phyloP scores from a whole-genome alignment of 164 flowering plant species.

The Pachysandra terminalis region DNA sequence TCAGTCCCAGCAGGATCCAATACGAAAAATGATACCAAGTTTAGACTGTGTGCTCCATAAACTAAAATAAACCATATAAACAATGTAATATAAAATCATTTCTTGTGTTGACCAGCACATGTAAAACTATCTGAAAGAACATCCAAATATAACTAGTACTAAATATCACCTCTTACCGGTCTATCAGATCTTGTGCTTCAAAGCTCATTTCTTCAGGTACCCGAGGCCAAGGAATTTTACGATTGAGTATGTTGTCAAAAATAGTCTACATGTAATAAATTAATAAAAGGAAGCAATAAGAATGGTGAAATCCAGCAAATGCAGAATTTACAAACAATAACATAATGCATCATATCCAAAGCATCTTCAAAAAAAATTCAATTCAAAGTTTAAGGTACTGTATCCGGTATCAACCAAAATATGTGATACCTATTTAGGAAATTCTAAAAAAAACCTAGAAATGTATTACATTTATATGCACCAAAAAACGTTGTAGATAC shows the following conservation, averaged over 20 bases:
- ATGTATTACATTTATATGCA: too few relatives aligned
- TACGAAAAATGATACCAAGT: too few relatives aligned
- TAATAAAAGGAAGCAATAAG: background rate
- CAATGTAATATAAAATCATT: background rate
- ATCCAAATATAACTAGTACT: background rate
- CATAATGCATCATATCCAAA: background rate
- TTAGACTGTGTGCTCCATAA: too few relatives aligned
- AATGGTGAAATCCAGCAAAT: background rate
- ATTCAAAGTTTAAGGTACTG: too few relatives aligned
- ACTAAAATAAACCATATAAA: background rate
- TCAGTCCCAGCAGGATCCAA: too few relatives aligned
- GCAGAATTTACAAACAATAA: background rate
- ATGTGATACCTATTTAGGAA: too few relatives aligned
- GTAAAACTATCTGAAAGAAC: slow-evolving; percentile 1
- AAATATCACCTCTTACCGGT: slow-evolving; percentile 50
- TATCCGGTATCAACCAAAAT: too few relatives aligned
- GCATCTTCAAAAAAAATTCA: background rate
- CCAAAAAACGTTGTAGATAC: too few relatives aligned
- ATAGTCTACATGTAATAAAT: slow-evolving; percentile 48
- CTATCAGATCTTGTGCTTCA: slow-evolving; percentile 86
- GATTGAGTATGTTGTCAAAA: slow-evolving; percentile 97
- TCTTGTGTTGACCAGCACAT: background rate
- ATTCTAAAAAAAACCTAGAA: too few relatives aligned
- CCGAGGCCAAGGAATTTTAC: slow-evolving; percentile 93
- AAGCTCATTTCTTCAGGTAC: slow-evolving; percentile 91